phyloP scores from a whole-genome alignment of 164 flowering plant genomes.

The Cinnamomum micranthum region DNA sequence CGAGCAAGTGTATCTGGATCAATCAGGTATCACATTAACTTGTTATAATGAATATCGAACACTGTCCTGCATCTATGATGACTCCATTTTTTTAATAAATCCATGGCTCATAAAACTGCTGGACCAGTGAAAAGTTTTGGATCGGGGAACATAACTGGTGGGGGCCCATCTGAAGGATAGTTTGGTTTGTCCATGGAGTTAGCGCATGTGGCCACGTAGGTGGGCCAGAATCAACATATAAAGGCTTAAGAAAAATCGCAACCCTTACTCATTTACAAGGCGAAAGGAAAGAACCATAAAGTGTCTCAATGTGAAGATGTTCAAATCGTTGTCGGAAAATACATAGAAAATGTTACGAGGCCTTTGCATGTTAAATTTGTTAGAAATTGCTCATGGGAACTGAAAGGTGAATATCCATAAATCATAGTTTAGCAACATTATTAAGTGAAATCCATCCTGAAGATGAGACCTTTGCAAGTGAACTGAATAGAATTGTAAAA shows the following conservation, averaged over 20 bases:
- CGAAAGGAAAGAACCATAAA: not conserved
- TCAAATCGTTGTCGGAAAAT: not conserved
- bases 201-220: not conserved
- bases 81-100: not conserved
- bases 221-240: not conserved
- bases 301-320: not conserved
- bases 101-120: not conserved
- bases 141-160: not conserved
- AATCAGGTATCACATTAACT: not conserved
- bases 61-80: not conserved
- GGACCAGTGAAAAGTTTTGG: not conserved
- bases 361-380: not conserved
- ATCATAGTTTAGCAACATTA: too few species aligned
- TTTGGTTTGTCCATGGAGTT: not conserved
- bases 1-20: not conserved
- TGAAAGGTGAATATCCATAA: not conserved
- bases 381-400: not conserved
- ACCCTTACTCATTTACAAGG: not conserved
- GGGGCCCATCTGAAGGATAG: not conserved
- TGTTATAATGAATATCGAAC: not conserved
- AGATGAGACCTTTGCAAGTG: too few species aligned
- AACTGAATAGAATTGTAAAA: too few species aligned
- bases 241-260: not conserved
- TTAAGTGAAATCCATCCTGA: too few species aligned
- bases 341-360: not conserved